Evolutionary conservation across 371 early-diverging fungal species (phyloP), one percentile per base, ranked within the genome.

Genomic region (Circinella minor): DNA sequence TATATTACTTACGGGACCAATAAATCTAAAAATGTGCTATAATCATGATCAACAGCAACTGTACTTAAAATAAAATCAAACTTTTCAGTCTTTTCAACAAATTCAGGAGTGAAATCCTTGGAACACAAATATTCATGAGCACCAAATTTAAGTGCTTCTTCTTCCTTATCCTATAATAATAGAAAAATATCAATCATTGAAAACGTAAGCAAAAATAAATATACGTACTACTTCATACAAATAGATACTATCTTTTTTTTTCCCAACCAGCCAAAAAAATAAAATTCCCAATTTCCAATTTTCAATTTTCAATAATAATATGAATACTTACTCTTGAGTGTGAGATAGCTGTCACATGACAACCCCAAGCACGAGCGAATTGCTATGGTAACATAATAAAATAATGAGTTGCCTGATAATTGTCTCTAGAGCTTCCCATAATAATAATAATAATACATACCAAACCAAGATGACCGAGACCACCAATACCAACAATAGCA

Each of bases 401-500:
- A 27, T 27, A 27, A 27, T 27, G 0, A 27, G 27, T 27, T 27
- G 27, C 27, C 27, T 27, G 27, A 27, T 27, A 0, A 27, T 27
- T 27, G 27, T 27, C 27, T 2, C 27, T 27, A 27, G 27, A 27
- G 27, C n/a, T n/a, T n/a, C n/a, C n/a, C n/a, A n/a, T 27, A 27
- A 27, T 27, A 27, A 27, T 27, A 27, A 27, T 27, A 27, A 27
- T 27, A 27, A 27, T 27, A 27, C 27, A 27, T 27, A 27, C 27
- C 27, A 91, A 66, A 0, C 87, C 91, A 72, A 92, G 73, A 63
- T 92, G 92, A 8, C 92, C 82, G 54, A 92, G 77, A 34, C 92
- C 91, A 36, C 92, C 92, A 62, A 90, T 84, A n/a, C 91, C 92
- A 61, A 89, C 80, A 27, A 92, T 81, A 36, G 88, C 91, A 36